These are phyloP conservation scores for Blastobotrys americana DNA, from an alignment of 805 yeast species.

Conservation along the genomic window DNA sequence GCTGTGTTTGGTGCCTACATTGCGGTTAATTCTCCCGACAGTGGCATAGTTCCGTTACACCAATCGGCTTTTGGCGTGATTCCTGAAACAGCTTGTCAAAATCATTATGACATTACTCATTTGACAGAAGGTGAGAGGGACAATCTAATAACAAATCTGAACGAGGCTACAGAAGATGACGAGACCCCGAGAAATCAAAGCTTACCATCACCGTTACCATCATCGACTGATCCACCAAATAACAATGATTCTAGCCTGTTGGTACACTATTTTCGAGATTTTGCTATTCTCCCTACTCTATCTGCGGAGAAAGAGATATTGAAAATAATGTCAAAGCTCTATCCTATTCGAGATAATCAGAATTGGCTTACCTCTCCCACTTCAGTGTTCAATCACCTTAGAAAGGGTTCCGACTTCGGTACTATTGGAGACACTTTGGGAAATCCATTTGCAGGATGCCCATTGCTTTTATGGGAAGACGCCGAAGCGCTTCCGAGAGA, in stretches of 20 bases:
- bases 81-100: slow-evolving; percentile 8
- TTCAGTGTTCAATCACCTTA: slow-evolving; percentile 12
- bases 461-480: not conserved
- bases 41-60: not conserved
- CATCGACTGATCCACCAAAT: slow-evolving; percentile 1
- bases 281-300: slow-evolving; percentile 12
- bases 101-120: not conserved
- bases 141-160: not conserved
- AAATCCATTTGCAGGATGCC: not conserved
- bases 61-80: slow-evolving; percentile 6
- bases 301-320: slow-evolving; percentile 13
- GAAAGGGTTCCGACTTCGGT: slow-evolving; percentile 1
- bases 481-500: no score
- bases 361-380: slow-evolving; percentile 19
- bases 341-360: slow-evolving; percentile 16
- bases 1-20: not conserved
- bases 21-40: not conserved
- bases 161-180: not conserved
- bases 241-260: slow-evolving; percentile 3
- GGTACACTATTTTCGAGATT: slow-evolving; percentile 11
- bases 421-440: not conserved
- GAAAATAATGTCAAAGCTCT: slow-evolving; percentile 11
- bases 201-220: not conserved
- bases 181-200: not conserved
- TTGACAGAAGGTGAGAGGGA: not conserved